Evolutionary conservation across 164 flowering plant species (phyloP).

Genomic region (Annona cherimola): DNA sequence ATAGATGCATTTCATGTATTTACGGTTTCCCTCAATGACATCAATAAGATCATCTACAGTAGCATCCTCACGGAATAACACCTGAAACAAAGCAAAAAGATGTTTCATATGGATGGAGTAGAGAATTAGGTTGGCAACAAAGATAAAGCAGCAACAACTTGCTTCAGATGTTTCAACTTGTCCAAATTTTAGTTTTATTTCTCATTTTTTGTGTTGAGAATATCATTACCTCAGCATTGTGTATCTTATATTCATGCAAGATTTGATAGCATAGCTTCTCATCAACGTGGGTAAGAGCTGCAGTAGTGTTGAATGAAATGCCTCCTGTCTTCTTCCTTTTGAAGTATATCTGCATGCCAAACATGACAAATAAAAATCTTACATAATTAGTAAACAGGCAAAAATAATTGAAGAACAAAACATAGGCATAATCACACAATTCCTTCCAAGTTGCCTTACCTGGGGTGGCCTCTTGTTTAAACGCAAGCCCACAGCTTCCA

Average conservation of each 20-base stretch:
- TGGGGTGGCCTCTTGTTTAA: conserved; percentile 98
- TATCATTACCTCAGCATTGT: conserved; percentile 89
- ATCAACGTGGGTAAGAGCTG: conserved; percentile 76
- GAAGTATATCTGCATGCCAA: conserved; percentile 72
- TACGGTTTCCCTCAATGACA: conserved; percentile 98
- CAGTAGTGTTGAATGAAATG: conserved; percentile 87
- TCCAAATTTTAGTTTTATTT: background rate
- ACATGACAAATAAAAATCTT: background rate
- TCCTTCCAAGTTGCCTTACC: conserved; percentile 30
- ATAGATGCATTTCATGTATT: conserved; percentile 94
- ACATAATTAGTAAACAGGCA: background rate
- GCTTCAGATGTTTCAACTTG: no score
- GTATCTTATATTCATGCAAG: conserved; percentile 96
- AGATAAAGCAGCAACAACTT: no score
- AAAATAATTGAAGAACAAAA: background rate
- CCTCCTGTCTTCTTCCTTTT: conserved; percentile 98
- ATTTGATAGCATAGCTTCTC: conserved; percentile 98
- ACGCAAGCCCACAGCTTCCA: conserved; percentile 98
- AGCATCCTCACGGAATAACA: conserved; percentile 97
- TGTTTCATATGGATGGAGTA: background rate
- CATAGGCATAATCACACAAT: background rate
- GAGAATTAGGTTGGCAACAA: background rate
- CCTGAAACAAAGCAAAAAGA: conserved; percentile 28
- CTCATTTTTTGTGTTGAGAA: background rate
- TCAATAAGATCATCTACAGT: conserved; percentile 99